Base-by-base conservation (phyloP, 306 rosid genomes). In the Benincasa hispida region DNA sequence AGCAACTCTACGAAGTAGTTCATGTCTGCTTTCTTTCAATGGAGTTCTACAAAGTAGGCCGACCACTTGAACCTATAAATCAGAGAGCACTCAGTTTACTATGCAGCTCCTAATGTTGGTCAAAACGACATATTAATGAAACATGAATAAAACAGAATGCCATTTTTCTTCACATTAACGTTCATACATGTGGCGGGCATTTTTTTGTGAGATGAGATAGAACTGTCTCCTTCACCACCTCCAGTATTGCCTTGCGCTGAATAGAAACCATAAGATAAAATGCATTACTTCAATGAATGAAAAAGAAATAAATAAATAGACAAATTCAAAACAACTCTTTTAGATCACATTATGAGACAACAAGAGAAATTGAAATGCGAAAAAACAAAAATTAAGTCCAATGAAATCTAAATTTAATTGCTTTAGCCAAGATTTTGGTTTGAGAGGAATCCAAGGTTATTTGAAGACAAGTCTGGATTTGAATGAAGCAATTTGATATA, bases 41-140 rank as follows among this genome's bases (percentile, higher is more conserved):
- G 98, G 96, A 78, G 98, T 93, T 80, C 97, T 84, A 82, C 97
- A 91, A n/a, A 93, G 94, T 65, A 93, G 86, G 70, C 97, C 98
- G 70, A 93, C 78, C 77, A 93, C 94, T 86, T 93, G 97, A 85
- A 93, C 96, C 97, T 93, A 79, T 37, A 79, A 82, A 76, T 68
- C 70, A 48, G 53, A 55, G 19, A 42, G 55, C 66, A 75, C 37
- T 10, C 76, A 85, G 34, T 55, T 57, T 56, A 37, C 56, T 34
- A 53, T 48, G 57, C 28, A 42, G 42, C 45, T 69, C 80, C 55
- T 47, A 68, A 54, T 28, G 50, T 13, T 53, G 73, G 51, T 22
- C 30, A 57, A 74, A 77, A 62, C 45, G 37, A 19, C 17, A 56
- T 30, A 42, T 69, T 13, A 30, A 63, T 60, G 55, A 81, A 42